Evolutionary conservation across 192 early-diverging fungal genomes (phyloP).

Genomic region (Jimgerdemannia lactiflua): DNA sequence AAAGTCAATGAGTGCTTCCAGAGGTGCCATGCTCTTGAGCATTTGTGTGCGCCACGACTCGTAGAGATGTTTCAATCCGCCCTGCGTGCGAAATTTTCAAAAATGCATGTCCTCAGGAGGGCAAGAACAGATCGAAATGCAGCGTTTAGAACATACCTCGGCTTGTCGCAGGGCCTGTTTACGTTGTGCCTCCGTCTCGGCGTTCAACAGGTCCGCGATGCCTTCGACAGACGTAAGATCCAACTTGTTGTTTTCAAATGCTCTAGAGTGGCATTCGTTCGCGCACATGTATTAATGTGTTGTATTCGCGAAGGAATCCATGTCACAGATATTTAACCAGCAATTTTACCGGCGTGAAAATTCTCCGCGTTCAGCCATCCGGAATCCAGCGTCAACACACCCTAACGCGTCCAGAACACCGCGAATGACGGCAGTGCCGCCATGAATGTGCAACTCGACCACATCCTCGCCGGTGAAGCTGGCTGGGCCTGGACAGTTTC

Average conservation of each 20-base stretch:
- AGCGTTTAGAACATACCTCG: slow-evolving; percentile 30
- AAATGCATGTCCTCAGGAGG: background rate
- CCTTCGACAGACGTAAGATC: slow-evolving; percentile 74
- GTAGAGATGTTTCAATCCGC: slow-evolving; percentile 58
- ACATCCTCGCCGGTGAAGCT: slow-evolving; percentile 79
- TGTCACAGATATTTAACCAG: background rate
- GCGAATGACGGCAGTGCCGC: slow-evolving; percentile 64
- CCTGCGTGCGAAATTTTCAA: slow-evolving; percentile 20
- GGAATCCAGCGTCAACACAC: slow-evolving; percentile 32
- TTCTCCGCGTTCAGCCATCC: slow-evolving; percentile 74
- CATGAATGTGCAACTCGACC: slow-evolving; percentile 74
- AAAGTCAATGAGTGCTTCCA: slow-evolving; percentile 78
- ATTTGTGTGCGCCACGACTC: slow-evolving; percentile 60
- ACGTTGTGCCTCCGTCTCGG: slow-evolving; percentile 76
- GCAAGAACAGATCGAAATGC: background rate
- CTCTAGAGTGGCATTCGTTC: slow-evolving; percentile 25
- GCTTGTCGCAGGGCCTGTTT: slow-evolving; percentile 65
- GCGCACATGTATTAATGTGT: background rate
- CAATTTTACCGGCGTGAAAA: slow-evolving; percentile 59
- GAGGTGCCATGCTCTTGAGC: slow-evolving; percentile 54
- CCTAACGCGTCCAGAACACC: slow-evolving; percentile 54
- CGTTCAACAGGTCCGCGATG: slow-evolving; percentile 70
- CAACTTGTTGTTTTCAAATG: slow-evolving; percentile 71
- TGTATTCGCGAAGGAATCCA: background rate
- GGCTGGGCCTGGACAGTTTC: slow-evolving; percentile 39